Base-by-base conservation (phyloP, 2,329 filamentous ascomycete genomes). In the Sporothrix dimorphospora region DNA sequence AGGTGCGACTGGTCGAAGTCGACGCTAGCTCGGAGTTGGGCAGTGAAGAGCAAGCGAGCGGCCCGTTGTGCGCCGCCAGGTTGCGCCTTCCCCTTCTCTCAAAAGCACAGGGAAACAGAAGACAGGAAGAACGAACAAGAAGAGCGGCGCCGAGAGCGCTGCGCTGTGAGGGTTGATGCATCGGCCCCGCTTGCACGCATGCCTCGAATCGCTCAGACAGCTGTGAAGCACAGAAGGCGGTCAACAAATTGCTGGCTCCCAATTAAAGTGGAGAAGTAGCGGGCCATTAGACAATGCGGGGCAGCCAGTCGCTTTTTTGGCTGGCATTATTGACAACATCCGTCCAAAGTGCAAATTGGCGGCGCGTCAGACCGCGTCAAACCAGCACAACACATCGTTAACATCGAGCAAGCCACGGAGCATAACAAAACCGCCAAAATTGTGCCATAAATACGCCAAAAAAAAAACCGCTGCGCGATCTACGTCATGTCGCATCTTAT, bases 401-500 rank as follows among this genome's bases (percentile, higher is more conserved):
- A 42, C 51, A 53, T 49, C 12, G 19, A 40, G 19, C 47, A 53
- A n/a, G n/a, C 45, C 34, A 42, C n/a, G 14, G 9, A 49, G n/a
- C 8, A 51, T 19, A 14, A 34, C 30, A 6, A 24, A 53, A 49
- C 34, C 3, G 21, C 21, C 21, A 16, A 8, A 27, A 12, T 47
- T 9, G 21, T 12, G 27, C 42, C 42, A 49, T 38, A 9, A 11
- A 24, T 34, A 19, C n/a, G 19, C n/a, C 30, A 24, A 27, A 61
- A 2, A 45, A 11, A 14, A 45, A 12, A 12, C 8, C 4, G 1
- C 14, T 14, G 11, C 53, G 34, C 14, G 14, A 34, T 16, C 30
- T 63, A 47, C 38, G 82, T 73, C 74, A 94, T 94, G 91, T 88
- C 91, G 34, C 85, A 92, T 30, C 85, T 94, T 34, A 85, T 87